phyloP scores from a whole-genome alignment of 345 rosid genomes.

The Fremontodendron californicum region DNA sequence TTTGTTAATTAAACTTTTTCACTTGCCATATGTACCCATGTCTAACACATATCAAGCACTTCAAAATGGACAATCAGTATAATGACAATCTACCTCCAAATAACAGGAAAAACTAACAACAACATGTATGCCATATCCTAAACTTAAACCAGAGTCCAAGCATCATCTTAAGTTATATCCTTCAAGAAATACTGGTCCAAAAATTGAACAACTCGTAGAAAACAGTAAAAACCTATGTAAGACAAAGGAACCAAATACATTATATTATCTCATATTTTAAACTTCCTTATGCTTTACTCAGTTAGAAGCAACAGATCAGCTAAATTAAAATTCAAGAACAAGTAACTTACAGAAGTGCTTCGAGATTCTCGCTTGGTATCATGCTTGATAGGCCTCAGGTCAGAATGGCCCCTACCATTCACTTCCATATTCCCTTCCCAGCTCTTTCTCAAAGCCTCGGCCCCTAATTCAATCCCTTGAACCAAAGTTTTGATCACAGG shows the following conservation, averaged over 20 bases:
- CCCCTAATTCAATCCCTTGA: slow-evolving; percentile 76
- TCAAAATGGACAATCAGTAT: too few relatives aligned
- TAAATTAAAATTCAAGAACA: neutral
- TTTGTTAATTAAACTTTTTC: neutral
- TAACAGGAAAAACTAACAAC: neutral
- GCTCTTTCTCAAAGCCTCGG: slow-evolving; percentile 91
- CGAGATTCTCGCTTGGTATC: slow-evolving; percentile 55
- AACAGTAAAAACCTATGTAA: neutral
- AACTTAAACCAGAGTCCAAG: neutral
- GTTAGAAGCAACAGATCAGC: neutral
- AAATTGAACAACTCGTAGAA: neutral
- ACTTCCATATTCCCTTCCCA: slow-evolving; percentile 91
- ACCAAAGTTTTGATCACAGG: slow-evolving; percentile 59
- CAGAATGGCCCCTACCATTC: slow-evolving; percentile 48
- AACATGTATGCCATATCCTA: neutral
- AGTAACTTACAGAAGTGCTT: slow-evolving; percentile 56
- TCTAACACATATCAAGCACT: neutral
- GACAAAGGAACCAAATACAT: neutral
- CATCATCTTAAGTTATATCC: neutral
- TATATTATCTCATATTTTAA: neutral
- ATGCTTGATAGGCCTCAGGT: slow-evolving; percentile 34
- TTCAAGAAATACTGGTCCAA: neutral
- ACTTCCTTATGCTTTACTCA: neutral
- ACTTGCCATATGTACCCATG: neutral
- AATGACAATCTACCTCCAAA: neutral